A percentile compares a stretch with the other conserved stretches of the same genome.
These are phyloP conservation scores for Syzygium syzygioides DNA, from an alignment of 441 rosid species.

Conservation along the genomic window DNA sequence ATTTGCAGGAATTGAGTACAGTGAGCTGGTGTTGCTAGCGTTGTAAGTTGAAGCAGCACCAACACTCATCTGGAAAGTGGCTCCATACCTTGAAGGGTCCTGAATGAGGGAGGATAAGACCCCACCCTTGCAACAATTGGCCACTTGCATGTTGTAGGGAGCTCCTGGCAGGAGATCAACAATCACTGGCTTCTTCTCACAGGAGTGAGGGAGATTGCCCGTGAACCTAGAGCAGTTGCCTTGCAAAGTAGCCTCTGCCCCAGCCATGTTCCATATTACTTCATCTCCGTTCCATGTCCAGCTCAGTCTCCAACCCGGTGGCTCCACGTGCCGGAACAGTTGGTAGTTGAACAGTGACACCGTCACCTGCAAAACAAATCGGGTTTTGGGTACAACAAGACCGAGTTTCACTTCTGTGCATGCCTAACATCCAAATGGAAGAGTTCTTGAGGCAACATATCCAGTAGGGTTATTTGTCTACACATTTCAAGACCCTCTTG, in stretches of 20 bases:
- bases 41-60: constrained; percentile 12
- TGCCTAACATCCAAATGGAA: background rate
- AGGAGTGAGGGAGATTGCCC: constrained; percentile 57
- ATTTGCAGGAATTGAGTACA: constrained; percentile 42
- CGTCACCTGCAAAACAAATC: constrained; percentile 28
- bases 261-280: constrained; percentile 69
- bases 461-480: background rate
- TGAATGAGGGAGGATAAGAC: constrained; percentile 55
- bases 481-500: background rate
- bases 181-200: constrained; percentile 54
- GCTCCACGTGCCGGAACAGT: constrained; percentile 59
- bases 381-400: background rate
- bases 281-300: constrained; percentile 58
- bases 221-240: constrained; percentile 64
- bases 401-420: background rate
- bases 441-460: background rate
- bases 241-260: constrained; percentile 83
- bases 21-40: background rate
- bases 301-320: constrained; percentile 71
- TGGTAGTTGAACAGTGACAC: constrained; percentile 58
- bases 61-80: constrained; percentile 45
- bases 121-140: constrained; percentile 80
- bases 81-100: constrained; percentile 28
- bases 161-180: constrained; percentile 72
- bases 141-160: constrained; percentile 35